phyloP scores from a whole-genome alignment of 2,329 filamentous ascomycete species.

The Catunica adiposa region DNA sequence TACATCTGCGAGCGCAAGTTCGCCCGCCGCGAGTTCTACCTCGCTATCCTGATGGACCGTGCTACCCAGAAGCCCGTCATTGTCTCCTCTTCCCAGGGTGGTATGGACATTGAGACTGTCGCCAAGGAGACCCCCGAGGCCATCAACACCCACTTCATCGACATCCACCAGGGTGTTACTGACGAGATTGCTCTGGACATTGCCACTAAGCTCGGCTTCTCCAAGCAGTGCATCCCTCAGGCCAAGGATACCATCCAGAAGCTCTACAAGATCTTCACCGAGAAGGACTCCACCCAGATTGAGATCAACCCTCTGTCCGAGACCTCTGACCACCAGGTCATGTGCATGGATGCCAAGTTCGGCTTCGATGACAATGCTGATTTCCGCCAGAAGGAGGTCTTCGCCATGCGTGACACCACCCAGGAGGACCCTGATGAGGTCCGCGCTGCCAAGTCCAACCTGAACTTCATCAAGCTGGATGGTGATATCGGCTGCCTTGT shows the following conservation, averaged over 20 bases:
- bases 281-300: slow-evolving; percentile 97
- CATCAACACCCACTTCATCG: slow-evolving; percentile 82
- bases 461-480: slow-evolving; percentile 99
- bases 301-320: slow-evolving; percentile 99
- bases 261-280: slow-evolving; percentile 95
- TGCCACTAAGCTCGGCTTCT: slow-evolving; percentile 86
- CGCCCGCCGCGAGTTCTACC: slow-evolving; percentile 95
- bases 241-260: slow-evolving; percentile 96
- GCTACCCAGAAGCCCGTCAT: slow-evolving; percentile 82
- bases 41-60: slow-evolving; percentile 97
- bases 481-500: slow-evolving; percentile 98
- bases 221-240: slow-evolving; percentile 89
- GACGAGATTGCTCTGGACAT: slow-evolving; percentile 87
- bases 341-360: slow-evolving; percentile 99
- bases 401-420: slow-evolving; percentile 79
- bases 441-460: slow-evolving; percentile 78
- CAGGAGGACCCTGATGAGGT: slow-evolving; percentile 98
- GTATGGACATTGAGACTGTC: slow-evolving; percentile 97
- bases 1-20: slow-evolving; percentile 99
- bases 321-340: slow-evolving; percentile 93
- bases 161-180: slow-evolving; percentile 89
- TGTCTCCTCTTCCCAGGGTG: slow-evolving; percentile 92
- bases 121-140: slow-evolving; percentile 95
- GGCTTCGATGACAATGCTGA: slow-evolving; percentile 98
- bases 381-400: slow-evolving; percentile 94